phyloP scores from a whole-genome alignment of 805 yeast species.

The Saccharomycopsis oosterbeekiorum region DNA sequence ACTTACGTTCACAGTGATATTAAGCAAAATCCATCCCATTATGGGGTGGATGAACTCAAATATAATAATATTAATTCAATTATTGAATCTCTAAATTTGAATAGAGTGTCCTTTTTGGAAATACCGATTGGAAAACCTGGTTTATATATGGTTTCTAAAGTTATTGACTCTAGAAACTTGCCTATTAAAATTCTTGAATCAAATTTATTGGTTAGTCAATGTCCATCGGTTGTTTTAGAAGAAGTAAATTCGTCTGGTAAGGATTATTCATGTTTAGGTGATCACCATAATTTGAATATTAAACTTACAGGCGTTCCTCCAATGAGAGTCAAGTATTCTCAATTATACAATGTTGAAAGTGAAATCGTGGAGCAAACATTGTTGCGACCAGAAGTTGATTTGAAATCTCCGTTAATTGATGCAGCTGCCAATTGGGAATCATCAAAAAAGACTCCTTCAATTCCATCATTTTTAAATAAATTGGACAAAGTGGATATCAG shows the following conservation, averaged over 20 bases:
- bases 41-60: slow-evolving; percentile 14
- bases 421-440: slow-evolving; percentile 11
- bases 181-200: slow-evolving; percentile 51
- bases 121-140: slow-evolving; percentile 64
- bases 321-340: slow-evolving; percentile 45
- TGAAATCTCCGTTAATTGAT: slow-evolving; percentile 40
- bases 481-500: slow-evolving; percentile 13
- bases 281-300: slow-evolving; percentile 41
- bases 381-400: slow-evolving; percentile 38
- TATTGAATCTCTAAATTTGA: slow-evolving; percentile 3
- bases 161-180: slow-evolving; percentile 55
- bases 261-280: slow-evolving; percentile 55
- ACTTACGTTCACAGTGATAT: slow-evolving; percentile 13
- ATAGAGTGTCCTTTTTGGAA: slow-evolving; percentile 34
- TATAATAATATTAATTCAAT: background rate
- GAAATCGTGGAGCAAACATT: slow-evolving; percentile 32
- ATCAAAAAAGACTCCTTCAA: background rate
- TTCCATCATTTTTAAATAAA: slow-evolving; percentile 1
- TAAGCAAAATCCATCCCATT: slow-evolving; percentile 23
- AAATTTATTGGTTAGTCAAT: slow-evolving; percentile 56
- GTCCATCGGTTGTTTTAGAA: slow-evolving; percentile 63
- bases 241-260: slow-evolving; percentile 10
- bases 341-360: slow-evolving; percentile 31
- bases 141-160: slow-evolving; percentile 57
- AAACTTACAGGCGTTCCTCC: slow-evolving; percentile 74